A percentile compares a stretch with the other conserved stretches of the same genome.
Evolutionary conservation across 371 early-diverging fungal species (phyloP).

Genomic region (Haplosporangium sp.): DNA sequence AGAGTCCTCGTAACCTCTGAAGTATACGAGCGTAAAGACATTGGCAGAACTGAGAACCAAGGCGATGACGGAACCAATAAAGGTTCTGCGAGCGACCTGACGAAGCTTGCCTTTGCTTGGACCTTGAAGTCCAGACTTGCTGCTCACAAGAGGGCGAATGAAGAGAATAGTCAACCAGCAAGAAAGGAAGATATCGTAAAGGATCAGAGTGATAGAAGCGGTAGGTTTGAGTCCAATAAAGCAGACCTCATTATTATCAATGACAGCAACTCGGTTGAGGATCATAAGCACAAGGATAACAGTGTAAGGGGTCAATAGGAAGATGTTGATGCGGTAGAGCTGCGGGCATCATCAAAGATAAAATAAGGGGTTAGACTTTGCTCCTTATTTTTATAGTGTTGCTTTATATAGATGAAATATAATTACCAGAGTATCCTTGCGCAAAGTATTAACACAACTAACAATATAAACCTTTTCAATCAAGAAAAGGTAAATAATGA

Average conservation of each 20-base stretch:
- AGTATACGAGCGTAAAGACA: conserved; percentile 55
- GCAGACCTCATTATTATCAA: conserved; percentile 59
- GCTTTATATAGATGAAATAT: background rate
- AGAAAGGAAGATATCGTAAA: conserved; percentile 50
- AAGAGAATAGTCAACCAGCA: conserved; percentile 41
- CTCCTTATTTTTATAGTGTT: too few relatives aligned
- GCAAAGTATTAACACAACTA: conserved; percentile 23
- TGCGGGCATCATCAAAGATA: conserved; percentile 3
- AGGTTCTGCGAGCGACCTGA: conserved; percentile 61
- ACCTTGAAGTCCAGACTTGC: conserved; percentile 37
- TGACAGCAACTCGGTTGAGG: conserved; percentile 49
- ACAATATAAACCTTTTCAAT: conserved; percentile 47
- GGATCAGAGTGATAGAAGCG: conserved; percentile 61
- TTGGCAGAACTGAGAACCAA: conserved; percentile 57
- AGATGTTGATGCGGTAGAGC: conserved; percentile 59
- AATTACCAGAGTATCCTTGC: conserved; percentile 27
- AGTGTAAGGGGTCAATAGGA: conserved; percentile 57
- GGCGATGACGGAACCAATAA: conserved; percentile 56
- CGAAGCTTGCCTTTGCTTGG: conserved; percentile 56
- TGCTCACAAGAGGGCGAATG: conserved; percentile 37
- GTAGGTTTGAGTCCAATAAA: conserved; percentile 61
- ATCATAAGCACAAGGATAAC: conserved; percentile 59
- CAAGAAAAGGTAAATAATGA: conserved; percentile 41
- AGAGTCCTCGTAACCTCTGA: conserved; percentile 51
- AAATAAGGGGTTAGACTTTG: conserved; percentile 17